phyloP scores from a whole-genome alignment of 805 yeast species.

The Tanozyma kutaoensis region DNA sequence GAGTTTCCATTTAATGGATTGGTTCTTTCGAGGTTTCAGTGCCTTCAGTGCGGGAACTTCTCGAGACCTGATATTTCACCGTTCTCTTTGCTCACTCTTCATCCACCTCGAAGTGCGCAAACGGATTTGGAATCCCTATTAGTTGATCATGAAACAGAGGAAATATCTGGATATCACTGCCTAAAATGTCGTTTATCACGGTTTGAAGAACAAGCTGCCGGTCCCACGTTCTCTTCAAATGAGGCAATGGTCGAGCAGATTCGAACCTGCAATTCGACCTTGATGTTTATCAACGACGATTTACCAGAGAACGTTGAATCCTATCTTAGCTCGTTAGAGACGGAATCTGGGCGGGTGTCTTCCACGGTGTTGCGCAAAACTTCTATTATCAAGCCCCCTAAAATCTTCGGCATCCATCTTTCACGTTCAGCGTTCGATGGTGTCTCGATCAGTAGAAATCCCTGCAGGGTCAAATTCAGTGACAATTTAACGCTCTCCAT shows the following conservation, averaged over 20 bases:
- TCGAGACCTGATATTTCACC: slow-evolving; percentile 48
- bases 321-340: slow-evolving; percentile 31
- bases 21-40: slow-evolving; percentile 51
- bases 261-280: too few species aligned
- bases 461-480: slow-evolving; percentile 57
- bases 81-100: slow-evolving; percentile 60
- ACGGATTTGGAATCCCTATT: slow-evolving; percentile 43
- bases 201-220: too few species aligned
- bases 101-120: slow-evolving; percentile 46
- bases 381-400: slow-evolving; percentile 52
- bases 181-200: slow-evolving; percentile 41
- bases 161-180: slow-evolving; percentile 73
- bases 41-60: slow-evolving; percentile 50
- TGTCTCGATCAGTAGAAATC: slow-evolving; percentile 54
- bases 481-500: slow-evolving; percentile 35
- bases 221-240: too few species aligned
- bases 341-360: slow-evolving; percentile 37
- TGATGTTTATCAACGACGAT: slow-evolving; percentile 50
- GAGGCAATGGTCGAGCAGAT: too few species aligned
- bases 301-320: slow-evolving; percentile 34
- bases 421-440: slow-evolving; percentile 74
- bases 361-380: slow-evolving; percentile 60
- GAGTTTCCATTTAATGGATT: slow-evolving; percentile 66
- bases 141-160: slow-evolving; percentile 44
- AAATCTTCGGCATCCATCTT: slow-evolving; percentile 63